Base-by-base conservation (phyloP, 2,329 filamentous ascomycete species). In the Ophiostoma piceae region DNA sequence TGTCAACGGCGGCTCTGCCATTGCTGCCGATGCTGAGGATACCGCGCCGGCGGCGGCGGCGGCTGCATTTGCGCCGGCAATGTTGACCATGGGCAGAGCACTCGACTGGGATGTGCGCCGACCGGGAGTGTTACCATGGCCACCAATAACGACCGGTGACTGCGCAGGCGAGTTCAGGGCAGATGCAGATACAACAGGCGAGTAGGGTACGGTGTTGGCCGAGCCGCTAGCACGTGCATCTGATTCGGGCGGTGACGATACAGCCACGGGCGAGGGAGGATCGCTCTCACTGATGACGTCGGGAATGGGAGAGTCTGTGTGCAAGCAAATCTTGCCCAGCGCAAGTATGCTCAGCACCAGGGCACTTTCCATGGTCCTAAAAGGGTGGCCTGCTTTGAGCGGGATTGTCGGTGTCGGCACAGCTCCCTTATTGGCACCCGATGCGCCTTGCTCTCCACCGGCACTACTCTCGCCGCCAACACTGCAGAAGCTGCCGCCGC, bases 321-420 rank as follows among this genome's bases (percentile, higher is more conserved):
- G 79, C 9, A 82, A 77, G 75, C 92, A 94, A 14, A 98, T 90
- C 76, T 92, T 93, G 22, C 95, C 95, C 6, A 99, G 81, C 0
- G 94, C 94, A 69, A 98, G 83, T 0, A 97, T 87, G 3, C 94
- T 83, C 2, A 97, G 84, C 1, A 97, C 87, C 54, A 98, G 84
- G 0, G 93, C 93, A 74, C 92, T 96, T 68, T 88, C 85, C 19
- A 95, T 88, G 8, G 90, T 92, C 68, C 89, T 83, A 73, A 84
- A 85, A 2, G 87, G 87, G 70, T 82, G 82, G 2, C 82, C 81
- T 7, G 80, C 79, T 74, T 83, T 84, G 3, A 66, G 68, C 7
- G 65, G 57, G 62, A 75, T 77, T 72, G 69, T 54, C 32, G 68
- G 71, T 2, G 62, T 19, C 62, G 65, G 54, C 19, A 69, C 41